Evolutionary conservation across 208 protist species (phyloP), one percentile per base, ranked within the genome.

Genomic region (Leishmania lainsoni): DNA sequence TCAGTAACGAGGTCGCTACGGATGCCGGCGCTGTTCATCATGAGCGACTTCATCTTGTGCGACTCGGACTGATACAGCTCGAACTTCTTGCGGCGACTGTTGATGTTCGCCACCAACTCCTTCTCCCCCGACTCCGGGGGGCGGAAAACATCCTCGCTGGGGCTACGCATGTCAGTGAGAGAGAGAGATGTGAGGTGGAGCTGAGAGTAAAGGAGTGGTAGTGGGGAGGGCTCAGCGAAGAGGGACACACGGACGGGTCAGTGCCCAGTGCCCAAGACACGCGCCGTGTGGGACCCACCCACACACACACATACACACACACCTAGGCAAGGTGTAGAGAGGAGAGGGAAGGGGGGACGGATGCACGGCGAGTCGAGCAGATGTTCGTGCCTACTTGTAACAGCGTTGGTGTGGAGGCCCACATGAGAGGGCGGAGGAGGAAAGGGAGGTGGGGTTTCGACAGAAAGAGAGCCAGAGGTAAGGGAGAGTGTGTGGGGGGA

Each of bases 31-130:
- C 92, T 93, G 83, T 92, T 95, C 87, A 92, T 93, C 86, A 95
- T 89, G 75, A 95, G 85, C 9, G 90, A 81, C 78, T 95, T 95
- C 92, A 95, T 95, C 63, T 88, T 91, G 87, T 95, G 92, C 51
- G 92, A 95, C 26, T 92, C 87, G 39, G 90, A 93, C 75, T 95
- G 92, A 81, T 95, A 93, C 10, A 95, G 65, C 87, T 95, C 89
- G 26, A 95, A 84, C 75, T 89, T 88, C 58, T 92, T 85, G 39
- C 89, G 86, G 56, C 87, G 86, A 1, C 76, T 74, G 2, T 80
- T 87, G 79, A 95, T 91, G n/a, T 63, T 78, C 29, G 87, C 77
- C 59, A 95, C 82, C 49, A 89, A 69, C 20, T 87, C 87, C 32
- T 77, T 78, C 54, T 80, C 77, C 52, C 82, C 80, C n/a, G 80